These are phyloP conservation scores for Rosa persica DNA, from an alignment of 306 rosid species.

Conservation along the genomic window DNA sequence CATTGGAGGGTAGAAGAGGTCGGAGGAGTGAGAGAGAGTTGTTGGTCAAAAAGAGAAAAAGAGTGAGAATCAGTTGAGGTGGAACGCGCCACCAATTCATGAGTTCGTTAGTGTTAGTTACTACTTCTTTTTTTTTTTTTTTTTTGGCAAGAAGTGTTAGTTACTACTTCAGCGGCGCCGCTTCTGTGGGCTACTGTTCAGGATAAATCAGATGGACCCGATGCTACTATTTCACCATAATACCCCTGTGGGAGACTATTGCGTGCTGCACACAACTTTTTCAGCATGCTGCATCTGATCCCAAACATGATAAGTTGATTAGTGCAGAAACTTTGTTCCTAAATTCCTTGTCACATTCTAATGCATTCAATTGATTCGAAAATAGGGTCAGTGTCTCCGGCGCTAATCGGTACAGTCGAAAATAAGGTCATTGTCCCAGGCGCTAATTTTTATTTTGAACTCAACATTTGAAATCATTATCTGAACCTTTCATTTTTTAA, in stretches of 20 bases:
- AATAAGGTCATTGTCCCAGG: no score
- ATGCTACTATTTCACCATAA: not conserved
- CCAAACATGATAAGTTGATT: not conserved
- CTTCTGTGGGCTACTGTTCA: not conserved
- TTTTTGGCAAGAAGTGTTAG: no score
- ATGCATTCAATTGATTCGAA: not conserved
- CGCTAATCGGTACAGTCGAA: no score
- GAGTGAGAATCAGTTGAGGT: slow-evolving; percentile 8
- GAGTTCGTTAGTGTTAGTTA: slow-evolving; percentile 11
- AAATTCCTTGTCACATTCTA: not conserved
- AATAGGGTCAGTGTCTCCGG: no score
- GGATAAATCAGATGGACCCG: not conserved
- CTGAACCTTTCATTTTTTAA: not conserved
- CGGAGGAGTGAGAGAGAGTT: not conserved
- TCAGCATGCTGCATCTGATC: not conserved
- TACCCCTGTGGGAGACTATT: not conserved
- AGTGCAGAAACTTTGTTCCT: not conserved
- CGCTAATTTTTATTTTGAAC: not conserved
- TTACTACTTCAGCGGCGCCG: not conserved
- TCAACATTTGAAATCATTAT: not conserved
- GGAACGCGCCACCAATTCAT: not conserved
- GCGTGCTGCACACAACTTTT: not conserved
- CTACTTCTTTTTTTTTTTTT: no score
- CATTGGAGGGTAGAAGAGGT: not conserved
- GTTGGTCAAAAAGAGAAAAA: not conserved